Base-by-base conservation (phyloP, 2,329 filamentous ascomycete genomes). In the Colletotrichum lupini region DNA sequence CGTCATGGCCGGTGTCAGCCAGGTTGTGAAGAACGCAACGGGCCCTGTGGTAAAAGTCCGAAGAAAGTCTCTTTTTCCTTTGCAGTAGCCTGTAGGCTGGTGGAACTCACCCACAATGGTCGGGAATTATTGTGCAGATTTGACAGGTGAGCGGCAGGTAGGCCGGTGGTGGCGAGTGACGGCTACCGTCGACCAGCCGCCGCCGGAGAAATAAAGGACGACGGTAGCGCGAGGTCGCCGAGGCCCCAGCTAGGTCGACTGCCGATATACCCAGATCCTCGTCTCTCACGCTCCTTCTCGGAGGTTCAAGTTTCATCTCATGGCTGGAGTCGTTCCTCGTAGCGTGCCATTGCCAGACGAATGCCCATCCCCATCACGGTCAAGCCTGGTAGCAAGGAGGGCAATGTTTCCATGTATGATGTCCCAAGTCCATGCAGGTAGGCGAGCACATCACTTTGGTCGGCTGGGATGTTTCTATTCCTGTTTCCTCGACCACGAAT, bases 391-490 rank as follows among this genome's bases (percentile, higher is more conserved):
- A 55, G 55, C 67, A 52, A 53, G 57, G 57, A 46, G 19, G 32
- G 42, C 67, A 22, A 37, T 62, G 71, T 67, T 71, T 71, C 67
- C 62, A 57, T 32, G 32, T 12, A 35, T 35, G 32, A 35, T 35
- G 56, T 57, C 28, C 58, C 30, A 19, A 28, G 61, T 30, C 52
- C 55, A 71, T 65, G 70, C 67, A 60, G 55, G 59, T n/a, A 65
- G 60, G 46, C 46, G 32, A 62, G 67, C 46, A 32, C 28, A 53
- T 63, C 52, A 42, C 24, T 24, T 26, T 26, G 19, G 42, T 58
- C 68, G 53, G 55, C 32, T 60, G 63, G n/a, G 63, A 72, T 74
- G 68, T 74, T 74, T 74, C 72, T 74, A 72, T 67, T 74, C 42
- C 59, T 49, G 72, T 74, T 62, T 68, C 37, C 46, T 53, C 46